These are phyloP conservation scores for Barbarea vulgaris DNA, from an alignment of 345 rosid species.

Conservation along the genomic window DNA sequence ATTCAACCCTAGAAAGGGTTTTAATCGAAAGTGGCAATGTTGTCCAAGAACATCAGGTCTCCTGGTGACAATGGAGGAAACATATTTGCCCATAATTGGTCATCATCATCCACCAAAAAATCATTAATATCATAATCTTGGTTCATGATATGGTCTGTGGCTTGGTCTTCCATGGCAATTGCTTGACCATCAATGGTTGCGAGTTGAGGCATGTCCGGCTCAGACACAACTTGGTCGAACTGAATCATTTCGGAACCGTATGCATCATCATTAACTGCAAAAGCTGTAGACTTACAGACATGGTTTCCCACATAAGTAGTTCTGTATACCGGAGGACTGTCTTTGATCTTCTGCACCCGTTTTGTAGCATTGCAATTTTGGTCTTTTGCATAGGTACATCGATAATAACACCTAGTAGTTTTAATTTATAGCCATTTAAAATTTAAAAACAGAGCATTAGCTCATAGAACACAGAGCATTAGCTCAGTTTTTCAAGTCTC, in stretches of 20 bases:
- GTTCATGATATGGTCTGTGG: background rate
- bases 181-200: background rate
- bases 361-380: constrained; percentile 48
- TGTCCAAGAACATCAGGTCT: too few relatives aligned
- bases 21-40: too few relatives aligned
- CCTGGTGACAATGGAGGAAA: too few relatives aligned
- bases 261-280: background rate
- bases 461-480: too few relatives aligned
- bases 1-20: too few relatives aligned
- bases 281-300: background rate
- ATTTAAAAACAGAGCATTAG: too few relatives aligned
- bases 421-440: too few relatives aligned
- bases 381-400: constrained; percentile 50
- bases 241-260: constrained; percentile 15
- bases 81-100: too few relatives aligned
- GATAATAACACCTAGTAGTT: constrained; percentile 49
- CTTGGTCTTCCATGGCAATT: background rate
- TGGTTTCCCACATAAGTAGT: constrained; percentile 48
- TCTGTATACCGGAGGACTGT: constrained; percentile 34
- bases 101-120: too few relatives aligned
- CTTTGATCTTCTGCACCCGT: constrained; percentile 43
- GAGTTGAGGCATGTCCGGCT: background rate
- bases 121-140: constrained; percentile 1
- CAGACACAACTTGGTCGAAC: background rate
- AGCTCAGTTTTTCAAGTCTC: too few relatives aligned